Evolutionary conservation across 2,329 filamentous ascomycete genomes (phyloP).

Genomic region (Alternaria brassicicola): DNA sequence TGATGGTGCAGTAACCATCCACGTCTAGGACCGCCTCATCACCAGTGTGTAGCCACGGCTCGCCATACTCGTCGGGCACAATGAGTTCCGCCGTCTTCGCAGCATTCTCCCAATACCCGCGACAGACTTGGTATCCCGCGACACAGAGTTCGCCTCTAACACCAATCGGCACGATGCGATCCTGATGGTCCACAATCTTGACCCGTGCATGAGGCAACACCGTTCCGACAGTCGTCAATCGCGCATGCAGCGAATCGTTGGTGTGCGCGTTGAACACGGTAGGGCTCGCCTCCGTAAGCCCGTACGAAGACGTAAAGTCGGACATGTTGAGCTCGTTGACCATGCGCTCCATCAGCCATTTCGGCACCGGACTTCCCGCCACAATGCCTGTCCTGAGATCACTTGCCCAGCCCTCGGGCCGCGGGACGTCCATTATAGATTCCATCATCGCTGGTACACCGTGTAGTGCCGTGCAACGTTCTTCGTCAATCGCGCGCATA

Average conservation of each 20-base stretch:
- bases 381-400: conserved; percentile 76
- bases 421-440: conserved; percentile 60
- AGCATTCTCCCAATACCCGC: conserved; percentile 68
- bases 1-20: conserved; percentile 70
- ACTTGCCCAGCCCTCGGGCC: conserved; percentile 52
- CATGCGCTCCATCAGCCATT: conserved; percentile 74
- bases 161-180: conserved; percentile 70
- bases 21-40: conserved; percentile 50
- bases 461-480: conserved; percentile 70
- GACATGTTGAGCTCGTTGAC: conserved; percentile 75
- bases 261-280: conserved; percentile 83
- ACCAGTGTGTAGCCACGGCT: conserved; percentile 49
- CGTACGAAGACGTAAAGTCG: conserved; percentile 64
- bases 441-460: conserved; percentile 88
- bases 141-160: conserved; percentile 76
- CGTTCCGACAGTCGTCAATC: conserved; percentile 75
- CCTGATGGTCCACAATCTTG: conserved; percentile 75
- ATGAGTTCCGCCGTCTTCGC: conserved; percentile 77
- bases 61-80: conserved; percentile 66
- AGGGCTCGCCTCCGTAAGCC: conserved; percentile 78
- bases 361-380: conserved; percentile 77
- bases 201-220: conserved; percentile 75
- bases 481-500: conserved; percentile 64
- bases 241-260: conserved; percentile 69
- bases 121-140: conserved; percentile 76